A percentile compares a stretch with the other conserved stretches of the same genome.
Conservation (phyloP, 1,284 basidiomycete genomes). For the Afroboletus lepidellus region DNA sequence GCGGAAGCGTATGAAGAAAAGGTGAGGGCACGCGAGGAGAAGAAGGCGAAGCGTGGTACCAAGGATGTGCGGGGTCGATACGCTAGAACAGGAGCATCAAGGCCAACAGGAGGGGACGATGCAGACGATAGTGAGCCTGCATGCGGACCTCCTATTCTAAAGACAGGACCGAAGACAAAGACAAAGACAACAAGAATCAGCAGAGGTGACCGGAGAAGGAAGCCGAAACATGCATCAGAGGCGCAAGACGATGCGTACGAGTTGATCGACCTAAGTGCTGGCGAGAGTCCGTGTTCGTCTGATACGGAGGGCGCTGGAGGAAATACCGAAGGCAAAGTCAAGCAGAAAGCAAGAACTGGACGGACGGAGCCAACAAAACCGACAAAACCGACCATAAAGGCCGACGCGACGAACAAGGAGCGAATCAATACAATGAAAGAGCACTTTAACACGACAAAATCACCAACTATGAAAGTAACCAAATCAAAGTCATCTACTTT, state of each 20-base stretch:
- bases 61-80: conserved; percentile 10
- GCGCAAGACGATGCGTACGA: conserved; percentile 34
- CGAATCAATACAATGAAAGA: conserved; percentile 16
- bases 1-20: conserved; percentile 59
- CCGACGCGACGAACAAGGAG: background rate
- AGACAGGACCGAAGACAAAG: conserved; percentile 9
- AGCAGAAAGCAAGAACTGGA: background rate
- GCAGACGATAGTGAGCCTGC: background rate
- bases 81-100: background rate
- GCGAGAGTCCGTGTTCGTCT: conserved; percentile 24
- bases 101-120: background rate
- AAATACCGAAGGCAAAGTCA: conserved; percentile 10
- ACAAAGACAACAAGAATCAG: conserved; percentile 4
- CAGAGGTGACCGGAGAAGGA: conserved; percentile 15
- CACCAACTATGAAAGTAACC: background rate
- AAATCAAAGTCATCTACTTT: conserved; percentile 11
- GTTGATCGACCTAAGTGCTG: conserved; percentile 26
- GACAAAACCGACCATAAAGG: conserved; percentile 1
- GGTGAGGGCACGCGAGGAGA: conserved; percentile 47
- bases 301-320: conserved; percentile 8
- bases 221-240: conserved; percentile 25
- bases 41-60: conserved; percentile 45
- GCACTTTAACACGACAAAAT: conserved; percentile 16
- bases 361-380: background rate
- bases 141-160: conserved; percentile 8